Evolutionary conservation across 495 filamentous ascomycete genomes (phyloP).

Genomic region (Glonium stellatum): DNA sequence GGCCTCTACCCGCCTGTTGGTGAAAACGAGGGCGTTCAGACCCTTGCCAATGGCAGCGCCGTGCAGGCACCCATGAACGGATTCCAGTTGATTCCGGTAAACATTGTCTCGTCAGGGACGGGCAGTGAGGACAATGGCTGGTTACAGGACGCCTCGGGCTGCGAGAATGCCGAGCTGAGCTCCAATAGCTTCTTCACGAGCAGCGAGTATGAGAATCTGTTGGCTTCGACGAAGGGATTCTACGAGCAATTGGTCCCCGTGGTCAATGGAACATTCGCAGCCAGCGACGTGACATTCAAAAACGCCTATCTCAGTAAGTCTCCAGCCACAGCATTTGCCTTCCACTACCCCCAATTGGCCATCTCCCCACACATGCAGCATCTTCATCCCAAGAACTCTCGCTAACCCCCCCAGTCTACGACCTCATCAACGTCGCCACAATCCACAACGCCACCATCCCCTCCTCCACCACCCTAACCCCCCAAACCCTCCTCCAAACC

Average conservation of each 20-base stretch:
- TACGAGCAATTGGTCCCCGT: constrained; percentile 57
- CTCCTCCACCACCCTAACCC: constrained; percentile 44
- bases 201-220: constrained; percentile 47
- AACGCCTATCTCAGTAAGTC: constrained; percentile 60
- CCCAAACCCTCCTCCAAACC: constrained; percentile 49
- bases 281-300: constrained; percentile 52
- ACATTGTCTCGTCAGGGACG: constrained; percentile 37
- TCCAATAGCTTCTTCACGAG: constrained; percentile 68
- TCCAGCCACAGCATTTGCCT: background rate
- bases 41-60: constrained; percentile 47
- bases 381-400: background rate
- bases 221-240: constrained; percentile 52
- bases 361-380: background rate
- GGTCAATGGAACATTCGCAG: constrained; percentile 52
- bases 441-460: constrained; percentile 63
- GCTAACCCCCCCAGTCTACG: constrained; percentile 46
- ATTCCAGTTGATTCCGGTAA: constrained; percentile 55
- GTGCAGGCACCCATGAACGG: constrained; percentile 51
- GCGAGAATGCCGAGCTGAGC: constrained; percentile 56
- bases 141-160: constrained; percentile 53
- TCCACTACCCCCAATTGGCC: background rate
- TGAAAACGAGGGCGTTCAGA: constrained; percentile 33
- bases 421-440: constrained; percentile 65
- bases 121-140: constrained; percentile 51
- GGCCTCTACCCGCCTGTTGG: constrained; percentile 57